Percentiles rank a stretch among this genome's conserved stretches.
Conservation (phyloP, 2,329 filamentous ascomycete genomes). For the Exophiala mesophila region DNA sequence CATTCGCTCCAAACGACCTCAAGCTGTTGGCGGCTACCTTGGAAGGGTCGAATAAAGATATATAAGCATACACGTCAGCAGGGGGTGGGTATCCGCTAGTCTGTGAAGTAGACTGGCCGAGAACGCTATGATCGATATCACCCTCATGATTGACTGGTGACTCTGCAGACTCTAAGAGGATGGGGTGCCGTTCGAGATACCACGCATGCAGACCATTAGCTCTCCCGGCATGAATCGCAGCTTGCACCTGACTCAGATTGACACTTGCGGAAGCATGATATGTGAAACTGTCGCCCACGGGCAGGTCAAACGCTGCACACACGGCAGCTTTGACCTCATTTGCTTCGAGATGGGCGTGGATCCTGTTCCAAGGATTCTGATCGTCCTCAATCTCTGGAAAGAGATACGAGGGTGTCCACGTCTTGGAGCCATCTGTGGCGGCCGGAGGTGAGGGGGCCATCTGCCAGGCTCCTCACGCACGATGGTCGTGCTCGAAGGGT, state of each 20-base stretch:
- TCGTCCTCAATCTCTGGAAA: constrained; percentile 30
- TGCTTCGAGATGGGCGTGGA: constrained; percentile 32
- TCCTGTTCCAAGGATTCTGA: constrained; percentile 38
- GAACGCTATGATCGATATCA: background rate
- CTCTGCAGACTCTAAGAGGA: background rate
- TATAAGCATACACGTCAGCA: constrained; percentile 62
- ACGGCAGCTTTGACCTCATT: constrained; percentile 46
- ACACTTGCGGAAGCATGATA: constrained; percentile 50
- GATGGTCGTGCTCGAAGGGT: too few relatives aligned
- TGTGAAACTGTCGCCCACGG: constrained; percentile 42
- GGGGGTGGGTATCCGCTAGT: constrained; percentile 45
- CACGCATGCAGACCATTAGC: constrained; percentile 47
- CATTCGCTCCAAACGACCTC: constrained; percentile 59
- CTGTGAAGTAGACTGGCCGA: constrained; percentile 11
- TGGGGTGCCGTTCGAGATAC: constrained; percentile 34
- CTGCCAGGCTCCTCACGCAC: too few relatives aligned
- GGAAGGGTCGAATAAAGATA: constrained; percentile 58
- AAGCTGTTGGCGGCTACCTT: constrained; percentile 59
- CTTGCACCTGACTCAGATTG: constrained; percentile 47
- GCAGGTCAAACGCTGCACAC: constrained; percentile 44
- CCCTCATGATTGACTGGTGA: constrained; percentile 9
- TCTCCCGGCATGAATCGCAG: constrained; percentile 44
- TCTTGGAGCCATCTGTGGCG: constrained; percentile 36
- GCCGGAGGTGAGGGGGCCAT: constrained; percentile 2
- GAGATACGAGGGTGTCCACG: constrained; percentile 45